phyloP scores from a whole-genome alignment of 257 asterid species.

The Ballota nigra region DNA sequence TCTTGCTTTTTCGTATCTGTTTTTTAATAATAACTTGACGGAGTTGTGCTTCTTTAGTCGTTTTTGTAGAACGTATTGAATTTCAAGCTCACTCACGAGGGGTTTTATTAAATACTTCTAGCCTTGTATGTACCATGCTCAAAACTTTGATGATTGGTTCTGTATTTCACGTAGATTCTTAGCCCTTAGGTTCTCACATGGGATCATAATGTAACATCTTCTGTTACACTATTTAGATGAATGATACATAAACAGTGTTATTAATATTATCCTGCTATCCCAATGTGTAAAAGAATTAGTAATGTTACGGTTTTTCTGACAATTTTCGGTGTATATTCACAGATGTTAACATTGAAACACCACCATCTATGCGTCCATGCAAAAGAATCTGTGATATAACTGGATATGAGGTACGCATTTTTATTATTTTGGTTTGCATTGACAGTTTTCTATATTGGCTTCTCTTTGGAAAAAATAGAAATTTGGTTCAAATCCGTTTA shows the following conservation, averaged over 20 bases:
- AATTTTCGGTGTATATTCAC: constrained; percentile 20
- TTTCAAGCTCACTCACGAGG: not conserved
- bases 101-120: not conserved
- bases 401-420: constrained; percentile 69
- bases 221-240: no score
- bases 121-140: not conserved
- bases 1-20: not conserved
- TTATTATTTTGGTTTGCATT: not conserved
- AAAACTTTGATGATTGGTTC: not conserved
- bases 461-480: not conserved
- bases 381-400: constrained; percentile 88
- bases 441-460: not conserved
- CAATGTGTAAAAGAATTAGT: not conserved
- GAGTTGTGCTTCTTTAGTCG: not conserved
- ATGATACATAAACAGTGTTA: no score
- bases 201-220: no score
- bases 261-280: no score
- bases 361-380: constrained; percentile 83
- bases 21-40: not conserved
- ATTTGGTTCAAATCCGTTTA: not conserved
- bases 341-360: constrained; percentile 84
- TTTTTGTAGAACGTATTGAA: no score
- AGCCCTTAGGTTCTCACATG: not conserved
- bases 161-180: not conserved
- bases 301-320: not conserved